Base-by-base conservation (phyloP, 2,329 filamentous ascomycete genomes). In the Phoma sp. region DNA sequence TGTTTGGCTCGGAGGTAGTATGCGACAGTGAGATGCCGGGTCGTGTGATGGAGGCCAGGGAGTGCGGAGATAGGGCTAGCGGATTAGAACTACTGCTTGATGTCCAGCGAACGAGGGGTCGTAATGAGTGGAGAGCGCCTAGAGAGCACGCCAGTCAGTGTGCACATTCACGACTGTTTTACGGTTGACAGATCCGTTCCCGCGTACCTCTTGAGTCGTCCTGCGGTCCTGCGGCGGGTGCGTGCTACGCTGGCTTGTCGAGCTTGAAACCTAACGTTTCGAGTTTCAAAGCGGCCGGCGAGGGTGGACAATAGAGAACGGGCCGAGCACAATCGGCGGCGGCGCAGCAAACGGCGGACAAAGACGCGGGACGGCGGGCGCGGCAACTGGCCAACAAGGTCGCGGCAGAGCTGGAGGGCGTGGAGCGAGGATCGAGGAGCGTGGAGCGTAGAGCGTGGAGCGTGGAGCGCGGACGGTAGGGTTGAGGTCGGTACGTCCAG, bases 61-160 rank as follows among this genome's bases (percentile, higher is more conserved):
- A 55, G 61, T 61, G 62, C 56, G 64, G 59, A 65, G 62, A 60
- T 57, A 55, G 47, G 59, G 62, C 59, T 59, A 61, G 51, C 14
- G 57, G 57, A 57, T 56, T 62, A 59, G 40, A 53, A 57, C 49
- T 60, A 51, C 48, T 59, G 61, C 47, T 53, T 53, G 59, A 60
- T 71, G 65, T 73, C 65, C 71, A 74, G 74, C 71, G 73, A 74
- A 71, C 65, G 69, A 74, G 69, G 68, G 72, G 68, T 66, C 57
- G 60, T 59, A 66, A 60, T 59, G 63, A 66, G 57, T 56, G 64
- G 64, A 59, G 67, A 63, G 64, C 56, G 67, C 61, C 67, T 74
- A 59, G 29, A 46, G 56, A 57, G 38, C 51, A 53, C 59, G 57
- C 60, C 65, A 59, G 66, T 74, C 66, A 74, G 67, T 65, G 37